These are phyloP conservation scores for Monosporozyma aerobia DNA, from an alignment of 805 yeast species.

Conservation along the genomic window DNA sequence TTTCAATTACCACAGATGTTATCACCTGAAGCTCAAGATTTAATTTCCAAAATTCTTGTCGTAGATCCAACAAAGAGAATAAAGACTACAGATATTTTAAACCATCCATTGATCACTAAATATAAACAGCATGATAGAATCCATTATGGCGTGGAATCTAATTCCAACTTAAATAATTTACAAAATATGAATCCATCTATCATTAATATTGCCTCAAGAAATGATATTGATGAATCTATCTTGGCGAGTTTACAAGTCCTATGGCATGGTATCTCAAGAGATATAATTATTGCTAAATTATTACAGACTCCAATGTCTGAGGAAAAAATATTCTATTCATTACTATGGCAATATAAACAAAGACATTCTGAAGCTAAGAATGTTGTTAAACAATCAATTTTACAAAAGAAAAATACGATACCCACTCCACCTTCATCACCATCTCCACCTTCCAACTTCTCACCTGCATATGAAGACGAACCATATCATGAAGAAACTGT, in stretches of 20 bases:
- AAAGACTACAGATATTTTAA: constrained; percentile 53
- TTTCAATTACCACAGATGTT: constrained; percentile 63
- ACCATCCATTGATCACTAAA: constrained; percentile 72
- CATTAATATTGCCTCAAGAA: constrained; percentile 20
- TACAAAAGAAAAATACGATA: neutral
- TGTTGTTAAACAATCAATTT: neutral
- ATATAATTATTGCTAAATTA: constrained; percentile 46
- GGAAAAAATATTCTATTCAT: constrained; percentile 73
- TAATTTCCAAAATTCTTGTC: constrained; percentile 55
- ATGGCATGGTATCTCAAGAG: constrained; percentile 69
- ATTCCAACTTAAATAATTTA: constrained; percentile 21
- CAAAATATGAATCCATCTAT: constrained; percentile 12
- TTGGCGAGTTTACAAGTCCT: constrained; percentile 65
- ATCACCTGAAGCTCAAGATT: constrained; percentile 56
- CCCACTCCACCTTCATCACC: neutral
- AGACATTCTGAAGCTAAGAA: constrained; percentile 38
- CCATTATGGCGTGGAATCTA: constrained; percentile 19
- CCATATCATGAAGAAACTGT: neutral
- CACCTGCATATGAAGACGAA: neutral
- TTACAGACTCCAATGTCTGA: constrained; percentile 50
- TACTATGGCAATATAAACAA: constrained; percentile 65
- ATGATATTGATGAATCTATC: constrained; percentile 65
- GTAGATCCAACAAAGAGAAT: constrained; percentile 67
- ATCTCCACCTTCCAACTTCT: neutral
- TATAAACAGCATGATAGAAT: constrained; percentile 33